Evolutionary conservation across 164 flowering plant species (phyloP).

Genomic region (Aristolochia contorta): DNA sequence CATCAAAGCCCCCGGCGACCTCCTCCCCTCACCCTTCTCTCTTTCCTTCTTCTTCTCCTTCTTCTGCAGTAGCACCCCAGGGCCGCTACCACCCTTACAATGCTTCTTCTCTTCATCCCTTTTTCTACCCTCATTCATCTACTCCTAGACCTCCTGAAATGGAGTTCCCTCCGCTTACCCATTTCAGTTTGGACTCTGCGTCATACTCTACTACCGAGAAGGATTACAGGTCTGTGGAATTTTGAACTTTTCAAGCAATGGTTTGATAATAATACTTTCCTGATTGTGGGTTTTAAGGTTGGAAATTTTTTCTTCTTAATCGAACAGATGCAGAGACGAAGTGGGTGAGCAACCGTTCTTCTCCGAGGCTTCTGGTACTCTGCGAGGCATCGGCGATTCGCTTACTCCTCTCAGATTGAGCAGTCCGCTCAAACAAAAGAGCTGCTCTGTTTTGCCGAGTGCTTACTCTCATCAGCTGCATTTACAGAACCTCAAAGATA

Average conservation of each 20-base stretch:
- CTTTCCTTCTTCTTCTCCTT: conserved; percentile 24
- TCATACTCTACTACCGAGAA: neutral
- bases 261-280: neutral
- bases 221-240: too few relatives aligned
- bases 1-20: neutral
- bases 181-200: neutral
- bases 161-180: neutral
- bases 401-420: conserved; percentile 43
- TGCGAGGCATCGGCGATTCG: conserved; percentile 33
- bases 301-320: conserved; percentile 8
- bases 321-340: conserved; percentile 41
- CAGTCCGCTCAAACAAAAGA: conserved; percentile 32
- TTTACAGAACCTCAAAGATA: conserved; percentile 19
- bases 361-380: conserved; percentile 53
- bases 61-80: neutral
- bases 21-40: conserved; percentile 28
- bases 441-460: conserved; percentile 34
- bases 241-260: neutral
- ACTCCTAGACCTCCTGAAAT: neutral
- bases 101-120: neutral
- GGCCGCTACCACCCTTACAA: neutral
- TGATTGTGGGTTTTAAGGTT: neutral
- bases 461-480: conserved; percentile 31
- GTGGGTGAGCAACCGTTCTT: conserved; percentile 56
- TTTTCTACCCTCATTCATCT: neutral